Conservation (phyloP, 495 filamentous ascomycete species). For the Penicilliopsis zonata region DNA sequence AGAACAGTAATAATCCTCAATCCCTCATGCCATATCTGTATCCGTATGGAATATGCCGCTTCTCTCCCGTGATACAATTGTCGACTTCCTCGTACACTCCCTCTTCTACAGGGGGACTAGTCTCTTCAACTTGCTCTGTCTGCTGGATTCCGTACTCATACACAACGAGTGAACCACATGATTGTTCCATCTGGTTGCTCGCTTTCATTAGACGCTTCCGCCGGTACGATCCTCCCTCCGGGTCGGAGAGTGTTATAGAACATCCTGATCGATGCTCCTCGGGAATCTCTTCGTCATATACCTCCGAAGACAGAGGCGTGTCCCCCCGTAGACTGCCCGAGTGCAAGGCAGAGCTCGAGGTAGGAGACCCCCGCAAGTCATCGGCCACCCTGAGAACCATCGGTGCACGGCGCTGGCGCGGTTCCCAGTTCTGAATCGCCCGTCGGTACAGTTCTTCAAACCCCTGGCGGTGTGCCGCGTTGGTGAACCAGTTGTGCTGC, state of each 20-base stretch:
- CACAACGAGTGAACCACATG: too few species aligned
- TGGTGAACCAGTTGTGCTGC: slow-evolving; percentile 48
- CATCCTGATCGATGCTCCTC: too few species aligned
- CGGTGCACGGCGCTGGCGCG: slow-evolving; percentile 9
- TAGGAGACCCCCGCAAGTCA: too few species aligned
- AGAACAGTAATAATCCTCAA: too few species aligned
- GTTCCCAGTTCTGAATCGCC: slow-evolving; percentile 38
- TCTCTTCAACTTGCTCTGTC: too few species aligned
- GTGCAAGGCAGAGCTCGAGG: too few species aligned
- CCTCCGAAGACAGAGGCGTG: too few species aligned
- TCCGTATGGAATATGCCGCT: slow-evolving; percentile 7
- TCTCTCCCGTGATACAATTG: slow-evolving; percentile 14
- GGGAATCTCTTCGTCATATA: too few species aligned
- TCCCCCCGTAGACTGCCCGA: too few species aligned
- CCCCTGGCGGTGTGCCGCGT: slow-evolving; percentile 18
- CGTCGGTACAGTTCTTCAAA: slow-evolving; percentile 36
- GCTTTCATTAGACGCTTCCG: background rate
- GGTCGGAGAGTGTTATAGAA: slow-evolving; percentile 3
- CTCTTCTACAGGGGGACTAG: too few species aligned
- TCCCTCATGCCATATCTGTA: background rate
- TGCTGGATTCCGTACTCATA: too few species aligned
- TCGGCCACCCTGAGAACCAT: too few species aligned
- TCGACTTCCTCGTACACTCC: slow-evolving; percentile 17
- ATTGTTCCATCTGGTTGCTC: background rate
- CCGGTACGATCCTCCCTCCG: background rate